Conservation (phyloP, 2,329 filamentous ascomycete genomes). For the Cryphonectria nitschkei region DNA sequence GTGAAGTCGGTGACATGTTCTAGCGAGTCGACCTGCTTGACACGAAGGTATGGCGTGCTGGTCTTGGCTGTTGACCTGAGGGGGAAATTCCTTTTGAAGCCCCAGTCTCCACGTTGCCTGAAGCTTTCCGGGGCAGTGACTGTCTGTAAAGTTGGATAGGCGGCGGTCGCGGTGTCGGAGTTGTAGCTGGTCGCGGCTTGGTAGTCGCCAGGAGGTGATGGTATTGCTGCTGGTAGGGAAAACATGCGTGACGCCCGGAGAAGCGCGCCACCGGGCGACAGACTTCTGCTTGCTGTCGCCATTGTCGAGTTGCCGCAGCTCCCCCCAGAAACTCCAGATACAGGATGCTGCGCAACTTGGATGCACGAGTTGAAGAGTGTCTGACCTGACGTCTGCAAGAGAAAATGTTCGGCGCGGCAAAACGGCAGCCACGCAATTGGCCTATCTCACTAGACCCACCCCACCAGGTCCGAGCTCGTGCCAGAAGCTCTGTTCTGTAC, state of each 20-base stretch:
- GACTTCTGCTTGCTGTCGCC: slow-evolving; percentile 34
- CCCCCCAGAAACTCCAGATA: slow-evolving; percentile 8
- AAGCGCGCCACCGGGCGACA: slow-evolving; percentile 69
- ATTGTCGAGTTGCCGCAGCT: slow-evolving; percentile 32
- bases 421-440: slow-evolving; percentile 12
- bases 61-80: slow-evolving; percentile 72
- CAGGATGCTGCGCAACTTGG: slow-evolving; percentile 1
- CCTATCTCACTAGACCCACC: neutral
- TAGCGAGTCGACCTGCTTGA: slow-evolving; percentile 79
- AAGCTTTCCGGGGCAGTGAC: slow-evolving; percentile 78
- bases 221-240: slow-evolving; percentile 77
- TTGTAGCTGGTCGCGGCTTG: slow-evolving; percentile 51
- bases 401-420: slow-evolving; percentile 13
- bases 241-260: slow-evolving; percentile 89
- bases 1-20: slow-evolving; percentile 90
- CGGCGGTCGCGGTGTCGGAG: slow-evolving; percentile 73
- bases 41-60: slow-evolving; percentile 73
- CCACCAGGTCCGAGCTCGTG: slow-evolving; percentile 12
- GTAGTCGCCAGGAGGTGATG: slow-evolving; percentile 58
- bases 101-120: slow-evolving; percentile 83
- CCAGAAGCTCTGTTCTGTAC: neutral
- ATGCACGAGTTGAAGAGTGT: neutral
- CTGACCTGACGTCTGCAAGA: slow-evolving; percentile 8
- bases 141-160: slow-evolving; percentile 80
- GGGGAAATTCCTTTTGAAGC: slow-evolving; percentile 83